Base-by-base conservation (phyloP, 2,329 filamentous ascomycete species). In the Paracoccidioides brasiliensis region DNA sequence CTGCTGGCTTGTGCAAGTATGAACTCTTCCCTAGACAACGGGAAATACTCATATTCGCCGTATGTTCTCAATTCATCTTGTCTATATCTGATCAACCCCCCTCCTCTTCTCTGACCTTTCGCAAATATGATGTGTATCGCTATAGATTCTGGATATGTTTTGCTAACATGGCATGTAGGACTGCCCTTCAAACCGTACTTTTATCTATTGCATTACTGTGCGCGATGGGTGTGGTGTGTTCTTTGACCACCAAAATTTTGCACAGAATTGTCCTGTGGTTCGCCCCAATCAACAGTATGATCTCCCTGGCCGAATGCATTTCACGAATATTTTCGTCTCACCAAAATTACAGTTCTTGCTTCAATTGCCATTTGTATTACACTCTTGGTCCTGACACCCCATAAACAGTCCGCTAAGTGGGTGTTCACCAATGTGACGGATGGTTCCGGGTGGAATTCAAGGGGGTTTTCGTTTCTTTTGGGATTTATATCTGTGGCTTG, bases 241-340 rank as follows among this genome's bases (percentile, higher is more conserved):
- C 81, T 0, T 70, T 84, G 49, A 80, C 79, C 0, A 84, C 81
- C 0, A 78, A 76, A 61, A 77, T 72, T 54, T 70, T 84, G 10
- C 80, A 84, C 63, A 72, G 75, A 51, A 79, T 83, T 49, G 75
- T 84, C 49, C 67, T 81, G 8, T 84, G 80, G 80, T 84, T 84
- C 64, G 81, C 81, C 7, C 82, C 82, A 0, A 83, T 84, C 60
- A 84, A 84, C 62, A 77, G 78, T 80, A 69, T 56, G 70, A 41
- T 22, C 30, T 32, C 33, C 45, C 41, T 15, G 9, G 15, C 37
- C n/a, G n/a, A 6, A 28, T 44, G 8, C 37, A 44, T 22, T 53
- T 15, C 41, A 8, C 38, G n/a, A 28, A 37, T 42, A 41, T 55
- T 30, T 22, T 44, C n/a, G 38, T 30, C 33, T 48, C 15, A 46